Evolutionary conservation across 1,284 basidiomycete species (phyloP), one percentile per base, ranked within the genome.

Genomic region (Violaceomyces palustris): DNA sequence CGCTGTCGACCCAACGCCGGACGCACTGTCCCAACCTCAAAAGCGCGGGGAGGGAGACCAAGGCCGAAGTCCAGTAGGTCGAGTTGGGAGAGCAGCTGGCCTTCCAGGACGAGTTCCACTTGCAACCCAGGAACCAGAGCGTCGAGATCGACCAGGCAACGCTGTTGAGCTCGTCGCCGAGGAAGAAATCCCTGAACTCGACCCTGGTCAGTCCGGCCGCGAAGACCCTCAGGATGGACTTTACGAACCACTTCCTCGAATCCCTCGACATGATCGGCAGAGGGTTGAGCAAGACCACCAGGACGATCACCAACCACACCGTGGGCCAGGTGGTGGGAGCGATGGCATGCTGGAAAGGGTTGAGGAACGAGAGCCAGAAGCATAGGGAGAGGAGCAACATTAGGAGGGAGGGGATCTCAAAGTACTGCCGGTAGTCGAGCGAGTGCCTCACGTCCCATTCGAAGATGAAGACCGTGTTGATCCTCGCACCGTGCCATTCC

Each of bases 401-500:
- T 15, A 93, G 74, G 50, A 91, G 78, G 11, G 84, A 79, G 0
- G 92, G 91, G 15, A 88, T 80, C 86, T 92, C 63, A 47, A 89
- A 83, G 68, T 86, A 96, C 72, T 88, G 82, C 29, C 84, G 81
- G 62, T 83, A 80, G 69, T 94, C 88, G 39, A 93, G 77, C 27
- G 80, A 81, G 23, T 84, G 84, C 40, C 86, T 79, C 10, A 85
- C 74, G 59, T 92, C 82, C 47, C 60, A 71, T 39, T 73, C 69
- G 63, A 96, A 92, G 39, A 96, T 92, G 73, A 96, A 93, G 17
- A 83, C 79, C 55, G 90, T 90, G 72, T 93, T 94, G 67, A 94
- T 88, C 33, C 87, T 78, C 4, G 83, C 78, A 1, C 75, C 73
- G 0, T 82, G 79, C 86, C 88, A 96, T 0, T 84, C 85, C 14